Base-by-base conservation (phyloP, 2,329 filamentous ascomycete genomes). In the Colletotrichum paranaense region DNA sequence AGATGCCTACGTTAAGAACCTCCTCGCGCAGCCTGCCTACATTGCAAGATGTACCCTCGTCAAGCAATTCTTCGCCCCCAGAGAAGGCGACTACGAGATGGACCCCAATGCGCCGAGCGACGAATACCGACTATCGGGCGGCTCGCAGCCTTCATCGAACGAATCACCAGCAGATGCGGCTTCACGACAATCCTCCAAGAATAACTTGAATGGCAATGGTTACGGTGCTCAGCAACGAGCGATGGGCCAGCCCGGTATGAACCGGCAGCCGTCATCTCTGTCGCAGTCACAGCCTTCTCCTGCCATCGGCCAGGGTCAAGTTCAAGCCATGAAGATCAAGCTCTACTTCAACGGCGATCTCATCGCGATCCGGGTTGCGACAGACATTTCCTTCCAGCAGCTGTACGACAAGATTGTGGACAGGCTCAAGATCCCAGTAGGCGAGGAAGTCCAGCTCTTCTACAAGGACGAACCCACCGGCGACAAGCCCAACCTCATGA, bases 1-100 rank as follows among this genome's bases (percentile, higher is more conserved):
- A 52, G 95, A 99, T 79, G 94, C 96, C 64, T 99, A 99, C 79
- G 95, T 99, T 77, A 97, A 97, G 84, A 96, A 97, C 78, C 88
- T 99, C 26, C 86, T 99, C 9, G 89, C 90, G 46, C 93, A 98
- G 82, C 94, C 95, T 3, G 86, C 90, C 0, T 95, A 98, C 80
- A 98, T 99, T 75, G 91, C 94, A 1, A 90, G 92, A 76, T 97
- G 94, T 80, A 91, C 92, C 70, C 86, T 98, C 9, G 96, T 98
- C 24, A 93, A 94, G 80, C 92, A 95, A 78, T 94, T 99, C 83
- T 98, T 99, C 81, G 92, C 92, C 1, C 97, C 97, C 5, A 90
- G 95, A 67, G 92, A 95, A 78, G 95, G 95, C 42, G 97, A 99
- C 81, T 97, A 97, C 80, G 96, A 98, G 82, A 95, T 98, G 55